Evolutionary conservation across 352 stramenopile species (phyloP).

Genomic region (Phytophthora aleatoria): DNA sequence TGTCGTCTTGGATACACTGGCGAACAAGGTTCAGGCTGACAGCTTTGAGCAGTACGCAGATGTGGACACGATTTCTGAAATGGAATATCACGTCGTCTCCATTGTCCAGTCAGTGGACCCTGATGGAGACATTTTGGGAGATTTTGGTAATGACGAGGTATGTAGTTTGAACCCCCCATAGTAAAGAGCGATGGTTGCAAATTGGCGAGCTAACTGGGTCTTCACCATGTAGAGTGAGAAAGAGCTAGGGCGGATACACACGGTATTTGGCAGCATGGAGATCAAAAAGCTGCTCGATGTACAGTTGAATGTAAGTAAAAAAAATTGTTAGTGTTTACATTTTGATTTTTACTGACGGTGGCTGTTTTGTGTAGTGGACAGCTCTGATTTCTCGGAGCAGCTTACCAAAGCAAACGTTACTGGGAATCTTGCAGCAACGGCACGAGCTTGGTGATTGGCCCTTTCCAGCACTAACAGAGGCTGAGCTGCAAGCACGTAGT

Average conservation of each 20-base stretch:
- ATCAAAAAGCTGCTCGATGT: constrained; percentile 51
- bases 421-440: constrained; percentile 43
- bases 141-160: constrained; percentile 45
- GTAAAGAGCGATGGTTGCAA: neutral
- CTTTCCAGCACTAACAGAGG: constrained; percentile 53
- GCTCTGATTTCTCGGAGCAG: constrained; percentile 55
- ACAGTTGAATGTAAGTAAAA: constrained; percentile 49
- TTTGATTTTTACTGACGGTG: constrained; percentile 2
- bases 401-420: constrained; percentile 34
- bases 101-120: constrained; percentile 40
- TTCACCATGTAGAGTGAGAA: constrained; percentile 21
- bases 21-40: constrained; percentile 35
- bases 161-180: neutral
- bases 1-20: constrained; percentile 42
- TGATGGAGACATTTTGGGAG: constrained; percentile 19
- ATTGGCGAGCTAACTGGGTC: neutral
- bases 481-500: constrained; percentile 34
- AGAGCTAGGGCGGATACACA: constrained; percentile 40
- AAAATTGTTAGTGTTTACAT: neutral
- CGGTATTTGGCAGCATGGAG: constrained; percentile 53
- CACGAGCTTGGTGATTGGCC: constrained; percentile 64
- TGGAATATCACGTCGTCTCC: constrained; percentile 51
- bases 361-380: constrained; percentile 38
- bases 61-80: constrained; percentile 56
- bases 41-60: constrained; percentile 37